Evolutionary conservation across 192 early-diverging fungal species (phyloP).

Genomic region (Backusella mclennaniae): DNA sequence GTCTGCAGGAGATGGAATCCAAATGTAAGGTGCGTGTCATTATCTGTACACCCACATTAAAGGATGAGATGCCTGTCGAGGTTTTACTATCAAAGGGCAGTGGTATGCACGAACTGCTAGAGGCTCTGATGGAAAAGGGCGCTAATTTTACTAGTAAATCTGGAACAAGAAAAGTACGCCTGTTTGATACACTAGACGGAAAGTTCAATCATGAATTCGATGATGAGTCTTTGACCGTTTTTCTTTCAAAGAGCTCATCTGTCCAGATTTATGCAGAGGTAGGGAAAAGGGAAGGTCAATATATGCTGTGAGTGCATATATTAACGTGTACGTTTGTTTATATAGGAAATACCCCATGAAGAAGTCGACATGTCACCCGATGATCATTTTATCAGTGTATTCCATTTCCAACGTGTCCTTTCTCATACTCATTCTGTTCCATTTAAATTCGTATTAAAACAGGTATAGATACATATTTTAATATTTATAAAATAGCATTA

Average conservation of each 20-base stretch:
- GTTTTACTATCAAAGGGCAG: constrained; percentile 68
- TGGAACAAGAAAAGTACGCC: constrained; percentile 49
- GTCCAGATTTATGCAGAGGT: constrained; percentile 60
- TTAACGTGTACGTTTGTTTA: not conserved
- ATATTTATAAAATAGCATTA: too few species aligned
- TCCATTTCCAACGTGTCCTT: constrained; percentile 77
- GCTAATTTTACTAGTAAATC: constrained; percentile 38
- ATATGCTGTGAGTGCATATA: not conserved
- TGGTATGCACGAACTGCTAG: constrained; percentile 42
- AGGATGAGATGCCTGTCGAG: constrained; percentile 62
- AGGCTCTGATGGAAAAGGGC: constrained; percentile 46
- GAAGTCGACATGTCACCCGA: constrained; percentile 32
- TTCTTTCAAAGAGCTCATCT: constrained; percentile 34
- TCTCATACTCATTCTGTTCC: constrained; percentile 75
- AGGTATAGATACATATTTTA: constrained; percentile 19
- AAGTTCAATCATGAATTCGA: constrained; percentile 47
- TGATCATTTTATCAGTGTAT: constrained; percentile 59
- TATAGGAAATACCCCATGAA: constrained; percentile 47
- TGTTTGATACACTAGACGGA: constrained; percentile 55
- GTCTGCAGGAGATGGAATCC: constrained; percentile 78
- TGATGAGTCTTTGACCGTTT: constrained; percentile 43
- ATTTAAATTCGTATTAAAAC: constrained; percentile 70
- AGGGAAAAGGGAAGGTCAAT: not conserved
- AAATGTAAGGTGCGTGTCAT: constrained; percentile 71
- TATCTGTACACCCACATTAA: constrained; percentile 62